Percentiles rank a stretch among this genome's conserved stretches.
Conservation (phyloP, 148 eudicot species). For the Bassia scoparia region DNA sequence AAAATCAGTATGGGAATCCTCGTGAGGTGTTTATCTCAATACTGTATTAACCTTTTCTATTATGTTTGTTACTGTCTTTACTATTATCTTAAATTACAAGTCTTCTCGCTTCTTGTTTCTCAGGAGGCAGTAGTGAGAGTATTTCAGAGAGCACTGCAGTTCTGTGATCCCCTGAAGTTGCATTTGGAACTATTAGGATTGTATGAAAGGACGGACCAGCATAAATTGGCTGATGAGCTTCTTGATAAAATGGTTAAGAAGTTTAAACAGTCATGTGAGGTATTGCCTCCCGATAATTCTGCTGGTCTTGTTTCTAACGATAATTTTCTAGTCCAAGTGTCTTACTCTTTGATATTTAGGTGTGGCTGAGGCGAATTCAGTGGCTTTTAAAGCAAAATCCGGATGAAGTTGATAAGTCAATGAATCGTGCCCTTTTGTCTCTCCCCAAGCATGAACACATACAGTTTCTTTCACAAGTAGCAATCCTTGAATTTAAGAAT, state of each 20-base stretch:
- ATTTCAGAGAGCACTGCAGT: slow-evolving; percentile 85
- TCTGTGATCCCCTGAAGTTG: slow-evolving; percentile 79
- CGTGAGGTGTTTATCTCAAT: slow-evolving; percentile 48
- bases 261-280: slow-evolving; percentile 82
- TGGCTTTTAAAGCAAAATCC: slow-evolving; percentile 54
- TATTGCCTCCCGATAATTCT: slow-evolving; percentile 26
- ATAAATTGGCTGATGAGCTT: slow-evolving; percentile 66
- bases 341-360: slow-evolving; percentile 37
- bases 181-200: slow-evolving; percentile 70
- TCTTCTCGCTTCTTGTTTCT: neutral
- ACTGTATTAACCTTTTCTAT: neutral
- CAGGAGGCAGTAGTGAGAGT: slow-evolving; percentile 74
- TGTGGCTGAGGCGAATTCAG: slow-evolving; percentile 78
- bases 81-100: neutral
- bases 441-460: slow-evolving; percentile 74
- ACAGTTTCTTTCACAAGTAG: slow-evolving; percentile 64
- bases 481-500: slow-evolving; percentile 62
- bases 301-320: neutral
- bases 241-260: slow-evolving; percentile 80
- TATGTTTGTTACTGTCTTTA: neutral
- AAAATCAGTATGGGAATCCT: slow-evolving; percentile 82
- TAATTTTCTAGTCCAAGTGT: neutral
- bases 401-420: slow-evolving; percentile 54
- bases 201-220: slow-evolving; percentile 84
- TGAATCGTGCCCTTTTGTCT: slow-evolving; percentile 62